phyloP scores from a whole-genome alignment of 1,284 basidiomycete species.

The Malassezia brasiliensis region DNA sequence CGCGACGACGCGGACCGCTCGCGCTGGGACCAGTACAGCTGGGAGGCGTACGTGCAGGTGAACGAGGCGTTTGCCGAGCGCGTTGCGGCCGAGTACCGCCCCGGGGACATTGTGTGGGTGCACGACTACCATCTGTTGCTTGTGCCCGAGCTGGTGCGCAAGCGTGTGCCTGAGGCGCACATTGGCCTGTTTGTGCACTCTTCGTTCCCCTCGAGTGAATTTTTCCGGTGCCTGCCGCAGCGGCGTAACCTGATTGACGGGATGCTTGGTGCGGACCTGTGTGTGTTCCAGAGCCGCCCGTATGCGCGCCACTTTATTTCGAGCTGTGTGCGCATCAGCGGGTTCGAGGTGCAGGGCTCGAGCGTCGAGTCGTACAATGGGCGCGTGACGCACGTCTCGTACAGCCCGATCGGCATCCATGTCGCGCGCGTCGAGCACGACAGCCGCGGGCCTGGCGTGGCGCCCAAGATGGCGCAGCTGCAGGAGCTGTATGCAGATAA shows the following conservation, averaged over 20 bases:
- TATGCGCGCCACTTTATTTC: constrained; percentile 92
- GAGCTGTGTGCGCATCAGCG: constrained; percentile 88
- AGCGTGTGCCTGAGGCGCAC: constrained; percentile 61
- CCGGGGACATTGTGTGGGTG: constrained; percentile 66
- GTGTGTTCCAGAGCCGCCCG: constrained; percentile 92
- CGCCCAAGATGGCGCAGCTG: constrained; percentile 78
- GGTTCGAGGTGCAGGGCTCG: constrained; percentile 70
- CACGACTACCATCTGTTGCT: constrained; percentile 73
- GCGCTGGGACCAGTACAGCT: constrained; percentile 63
- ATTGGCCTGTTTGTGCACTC: constrained; percentile 93
- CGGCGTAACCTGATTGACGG: constrained; percentile 90
- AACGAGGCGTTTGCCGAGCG: constrained; percentile 75
- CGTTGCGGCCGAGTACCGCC: constrained; percentile 65
- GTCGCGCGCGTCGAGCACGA: constrained; percentile 78
- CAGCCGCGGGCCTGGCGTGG: constrained; percentile 67
- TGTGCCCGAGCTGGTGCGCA: constrained; percentile 73
- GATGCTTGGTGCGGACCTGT: constrained; percentile 92
- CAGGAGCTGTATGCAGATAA: constrained; percentile 81
- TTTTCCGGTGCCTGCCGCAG: constrained; percentile 78
- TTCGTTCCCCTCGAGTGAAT: constrained; percentile 90
- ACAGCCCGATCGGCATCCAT: constrained; percentile 96
- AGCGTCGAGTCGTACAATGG: constrained; percentile 83
- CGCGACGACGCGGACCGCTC: constrained; percentile 62
- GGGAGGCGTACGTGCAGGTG: constrained; percentile 71
- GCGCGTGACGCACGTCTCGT: constrained; percentile 70